phyloP scores from a whole-genome alignment of 2,329 filamentous ascomycete species.

The Phialemoniopsis sp. region DNA sequence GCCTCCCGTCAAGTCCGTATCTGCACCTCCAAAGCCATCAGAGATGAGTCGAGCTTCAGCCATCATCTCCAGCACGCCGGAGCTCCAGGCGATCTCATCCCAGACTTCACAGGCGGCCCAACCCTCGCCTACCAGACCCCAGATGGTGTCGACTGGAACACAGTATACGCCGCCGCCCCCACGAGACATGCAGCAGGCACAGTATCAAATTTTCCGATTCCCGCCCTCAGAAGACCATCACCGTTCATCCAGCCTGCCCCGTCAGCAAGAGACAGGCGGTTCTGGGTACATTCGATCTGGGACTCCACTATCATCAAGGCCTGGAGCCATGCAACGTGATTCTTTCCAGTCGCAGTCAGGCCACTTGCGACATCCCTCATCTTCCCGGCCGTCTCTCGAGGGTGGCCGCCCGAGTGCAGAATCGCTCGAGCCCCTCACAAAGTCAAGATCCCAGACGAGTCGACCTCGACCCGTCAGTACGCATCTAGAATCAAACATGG shows the following conservation, averaged over 20 bases:
- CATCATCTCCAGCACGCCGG: conserved; percentile 60
- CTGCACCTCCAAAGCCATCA: conserved; percentile 33
- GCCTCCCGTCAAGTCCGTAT: conserved; percentile 30
- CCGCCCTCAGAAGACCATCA: conserved; percentile 30
- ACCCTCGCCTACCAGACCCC: conserved; percentile 22
- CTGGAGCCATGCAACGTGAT: no score
- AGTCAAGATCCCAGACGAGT: conserved; percentile 27
- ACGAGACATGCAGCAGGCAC: conserved; percentile 45
- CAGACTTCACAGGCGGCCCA: conserved; percentile 26
- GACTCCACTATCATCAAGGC: conserved; percentile 9
- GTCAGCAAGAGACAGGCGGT: conserved; percentile 21
- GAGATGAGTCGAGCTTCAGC: conserved; percentile 58
- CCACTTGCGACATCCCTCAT: conserved; percentile 38
- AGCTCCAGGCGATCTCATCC: conserved; percentile 53
- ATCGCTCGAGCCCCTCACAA: conserved; percentile 53
- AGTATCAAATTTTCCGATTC: conserved; percentile 36
- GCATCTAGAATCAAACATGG: conserved; percentile 77
- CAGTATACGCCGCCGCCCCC: conserved; percentile 68
- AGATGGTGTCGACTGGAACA: conserved; percentile 62
- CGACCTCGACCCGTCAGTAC: conserved; percentile 75
- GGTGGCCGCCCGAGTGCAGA: conserved; percentile 63
- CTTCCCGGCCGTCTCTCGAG: conserved; percentile 67
- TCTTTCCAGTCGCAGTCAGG: conserved; percentile 26
- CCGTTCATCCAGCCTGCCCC: conserved; percentile 33
- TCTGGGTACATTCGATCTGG: conserved; percentile 16